Percentiles rank a stretch among this genome's conserved stretches.
These are phyloP conservation scores for Colletotrichum paranaense DNA, from an alignment of 2,329 filamentous ascomycete species.

Conservation along the genomic window DNA sequence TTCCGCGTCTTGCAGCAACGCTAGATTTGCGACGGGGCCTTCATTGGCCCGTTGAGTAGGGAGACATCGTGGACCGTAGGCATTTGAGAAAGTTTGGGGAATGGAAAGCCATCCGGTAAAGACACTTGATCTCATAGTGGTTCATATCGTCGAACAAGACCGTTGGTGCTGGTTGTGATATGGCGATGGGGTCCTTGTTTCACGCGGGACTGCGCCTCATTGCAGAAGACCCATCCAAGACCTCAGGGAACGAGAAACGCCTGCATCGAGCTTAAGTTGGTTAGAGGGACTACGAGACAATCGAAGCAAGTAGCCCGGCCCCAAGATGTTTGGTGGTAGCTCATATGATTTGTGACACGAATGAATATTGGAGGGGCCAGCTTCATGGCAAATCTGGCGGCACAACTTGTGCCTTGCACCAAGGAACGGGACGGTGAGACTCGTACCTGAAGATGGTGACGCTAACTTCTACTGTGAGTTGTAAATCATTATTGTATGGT, in stretches of 20 bases:
- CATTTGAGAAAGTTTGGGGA: background rate
- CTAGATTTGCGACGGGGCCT: background rate
- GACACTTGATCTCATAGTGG: background rate
- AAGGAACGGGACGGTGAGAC: slow-evolving; percentile 4
- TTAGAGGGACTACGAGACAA: background rate
- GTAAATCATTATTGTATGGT: background rate
- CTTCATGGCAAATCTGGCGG: slow-evolving; percentile 4
- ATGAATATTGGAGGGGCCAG: background rate
- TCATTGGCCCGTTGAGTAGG: slow-evolving; percentile 13
- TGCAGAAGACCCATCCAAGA: background rate
- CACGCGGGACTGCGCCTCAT: slow-evolving; percentile 13
- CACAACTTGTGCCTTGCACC: background rate
- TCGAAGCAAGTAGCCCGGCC: background rate
- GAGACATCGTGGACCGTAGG: background rate
- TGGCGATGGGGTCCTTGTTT: slow-evolving; percentile 19
- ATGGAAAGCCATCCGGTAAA: background rate
- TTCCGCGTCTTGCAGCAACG: slow-evolving; percentile 14
- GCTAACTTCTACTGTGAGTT: background rate
- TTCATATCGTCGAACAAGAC: background rate
- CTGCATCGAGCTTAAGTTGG: background rate
- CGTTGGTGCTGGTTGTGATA: background rate
- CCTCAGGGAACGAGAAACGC: background rate
- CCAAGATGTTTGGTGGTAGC: background rate
- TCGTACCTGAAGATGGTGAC: slow-evolving; percentile 1
- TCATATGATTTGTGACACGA: background rate